A percentile compares a stretch with the other conserved stretches of the same genome.
Evolutionary conservation across 78 protist species (phyloP).

Genomic region (slime mould (Dictyostelium discoideum)): DNA sequence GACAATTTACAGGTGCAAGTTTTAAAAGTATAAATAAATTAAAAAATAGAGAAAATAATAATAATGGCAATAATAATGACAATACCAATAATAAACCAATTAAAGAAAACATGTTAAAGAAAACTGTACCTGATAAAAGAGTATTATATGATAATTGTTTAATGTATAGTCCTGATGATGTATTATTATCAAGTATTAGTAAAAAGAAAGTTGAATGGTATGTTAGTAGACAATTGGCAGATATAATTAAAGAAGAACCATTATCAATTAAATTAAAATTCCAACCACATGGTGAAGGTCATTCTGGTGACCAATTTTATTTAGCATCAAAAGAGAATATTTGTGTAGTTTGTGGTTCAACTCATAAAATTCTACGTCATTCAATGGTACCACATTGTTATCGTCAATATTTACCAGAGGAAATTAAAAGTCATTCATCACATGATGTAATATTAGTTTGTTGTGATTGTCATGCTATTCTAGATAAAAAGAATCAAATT

Average conservation of each 20-base stretch:
- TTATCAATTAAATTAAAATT: conserved; percentile 27
- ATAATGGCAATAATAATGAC: not conserved
- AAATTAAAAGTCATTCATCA: conserved; percentile 19
- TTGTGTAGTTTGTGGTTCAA: conserved; percentile 70
- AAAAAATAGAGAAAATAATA: not conserved
- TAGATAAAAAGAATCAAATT: conserved; percentile 31
- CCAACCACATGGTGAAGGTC: conserved; percentile 66
- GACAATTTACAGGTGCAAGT: conserved; percentile 15
- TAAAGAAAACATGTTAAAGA: not conserved
- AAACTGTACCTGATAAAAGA: conserved; percentile 17
- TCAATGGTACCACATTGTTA: conserved; percentile 76
- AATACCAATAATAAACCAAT: not conserved
- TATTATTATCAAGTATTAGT: conserved; percentile 41
- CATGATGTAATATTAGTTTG: conserved; percentile 58
- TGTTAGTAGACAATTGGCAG: conserved; percentile 16
- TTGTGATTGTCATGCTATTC: conserved; percentile 42
- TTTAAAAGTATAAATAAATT: conserved; percentile 25
- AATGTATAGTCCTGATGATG: conserved; percentile 47
- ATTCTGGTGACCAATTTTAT: conserved; percentile 54
- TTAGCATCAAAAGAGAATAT: conserved; percentile 33
- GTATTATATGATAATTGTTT: conserved; percentile 69
- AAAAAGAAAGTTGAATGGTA: conserved; percentile 74
- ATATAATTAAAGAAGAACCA: conserved; percentile 11
- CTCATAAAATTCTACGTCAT: conserved; percentile 40
- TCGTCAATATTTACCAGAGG: conserved; percentile 58